Percentiles rank a stretch among this genome's conserved stretches.
These are phyloP conservation scores for Bromus sterilis DNA, from an alignment of 176 grass and related monocot species.

Conservation along the genomic window DNA sequence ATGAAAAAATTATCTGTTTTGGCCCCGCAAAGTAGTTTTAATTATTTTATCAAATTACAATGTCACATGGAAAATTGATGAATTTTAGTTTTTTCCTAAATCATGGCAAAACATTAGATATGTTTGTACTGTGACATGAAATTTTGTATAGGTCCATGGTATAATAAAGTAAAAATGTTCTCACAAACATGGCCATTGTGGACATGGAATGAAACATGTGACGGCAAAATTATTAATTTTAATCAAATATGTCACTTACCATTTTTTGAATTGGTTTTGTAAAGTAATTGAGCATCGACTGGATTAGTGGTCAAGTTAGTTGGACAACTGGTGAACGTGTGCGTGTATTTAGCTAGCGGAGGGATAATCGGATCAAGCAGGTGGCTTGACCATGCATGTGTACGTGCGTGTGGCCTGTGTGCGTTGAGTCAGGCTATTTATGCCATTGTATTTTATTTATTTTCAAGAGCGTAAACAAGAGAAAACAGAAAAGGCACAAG, in stretches of 20 bases:
- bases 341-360: too few species aligned
- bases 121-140: neutral
- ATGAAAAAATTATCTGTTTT: neutral
- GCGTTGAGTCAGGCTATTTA: too few species aligned
- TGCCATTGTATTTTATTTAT: too few species aligned
- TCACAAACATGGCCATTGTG: neutral
- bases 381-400: too few species aligned
- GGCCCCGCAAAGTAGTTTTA: neutral
- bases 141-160: neutral
- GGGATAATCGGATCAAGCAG: too few species aligned
- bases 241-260: neutral
- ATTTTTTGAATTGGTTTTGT: neutral
- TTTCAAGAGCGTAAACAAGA: too few species aligned
- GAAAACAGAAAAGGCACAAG: too few species aligned
- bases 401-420: too few species aligned
- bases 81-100: neutral
- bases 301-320: too few species aligned
- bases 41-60: neutral
- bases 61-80: neutral
- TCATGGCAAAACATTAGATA: neutral
- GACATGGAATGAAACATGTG: neutral
- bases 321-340: too few species aligned
- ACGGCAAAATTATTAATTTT: neutral
- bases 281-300: too few species aligned
- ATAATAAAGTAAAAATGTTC: neutral